Percentiles rank a stretch among this genome's conserved stretches.
Conservation (phyloP, 371 early-diverging fungal species). For the Synchytrium microbalum region DNA sequence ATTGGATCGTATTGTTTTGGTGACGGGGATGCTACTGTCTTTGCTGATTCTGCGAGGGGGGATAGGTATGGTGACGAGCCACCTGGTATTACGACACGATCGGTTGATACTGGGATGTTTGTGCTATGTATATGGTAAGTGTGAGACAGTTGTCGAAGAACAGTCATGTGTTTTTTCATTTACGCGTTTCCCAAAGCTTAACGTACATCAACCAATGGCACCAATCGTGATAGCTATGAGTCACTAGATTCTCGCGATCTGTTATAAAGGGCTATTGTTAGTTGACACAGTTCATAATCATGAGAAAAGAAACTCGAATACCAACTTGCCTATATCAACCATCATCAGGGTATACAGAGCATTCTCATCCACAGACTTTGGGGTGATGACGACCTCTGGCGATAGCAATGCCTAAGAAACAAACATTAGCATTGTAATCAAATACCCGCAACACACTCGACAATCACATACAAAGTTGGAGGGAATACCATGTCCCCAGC, state of each 20-base stretch:
- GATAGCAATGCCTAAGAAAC: constrained; percentile 27
- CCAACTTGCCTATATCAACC: constrained; percentile 24
- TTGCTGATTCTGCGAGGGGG: constrained; percentile 2
- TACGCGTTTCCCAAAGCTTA: background rate
- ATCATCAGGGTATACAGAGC: constrained; percentile 28
- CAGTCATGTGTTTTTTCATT: too few species aligned
- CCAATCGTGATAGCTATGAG: constrained; percentile 31
- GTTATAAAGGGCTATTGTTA: constrained; percentile 4
- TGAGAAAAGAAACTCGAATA: background rate
- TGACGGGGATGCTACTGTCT: constrained; percentile 3
- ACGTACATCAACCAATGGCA: constrained; percentile 38
- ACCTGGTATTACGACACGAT: constrained; percentile 25
- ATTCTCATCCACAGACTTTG: constrained; percentile 4
- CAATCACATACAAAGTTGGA: constrained; percentile 21
- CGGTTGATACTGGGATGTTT: constrained; percentile 26
- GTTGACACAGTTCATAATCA: constrained; percentile 1
- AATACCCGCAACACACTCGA: background rate
- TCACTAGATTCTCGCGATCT: constrained; percentile 28
- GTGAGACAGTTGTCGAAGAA: background rate
- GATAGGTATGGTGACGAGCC: constrained; percentile 27
- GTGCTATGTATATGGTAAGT: constrained; percentile 17
- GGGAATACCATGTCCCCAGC: constrained; percentile 25
- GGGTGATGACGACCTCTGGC: constrained; percentile 27
- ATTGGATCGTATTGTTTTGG: background rate
- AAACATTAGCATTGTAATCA: background rate